These are phyloP conservation scores for Cordyceps fumosorosea DNA, from an alignment of 2,329 filamentous ascomycete genomes.

Conservation along the genomic window DNA sequence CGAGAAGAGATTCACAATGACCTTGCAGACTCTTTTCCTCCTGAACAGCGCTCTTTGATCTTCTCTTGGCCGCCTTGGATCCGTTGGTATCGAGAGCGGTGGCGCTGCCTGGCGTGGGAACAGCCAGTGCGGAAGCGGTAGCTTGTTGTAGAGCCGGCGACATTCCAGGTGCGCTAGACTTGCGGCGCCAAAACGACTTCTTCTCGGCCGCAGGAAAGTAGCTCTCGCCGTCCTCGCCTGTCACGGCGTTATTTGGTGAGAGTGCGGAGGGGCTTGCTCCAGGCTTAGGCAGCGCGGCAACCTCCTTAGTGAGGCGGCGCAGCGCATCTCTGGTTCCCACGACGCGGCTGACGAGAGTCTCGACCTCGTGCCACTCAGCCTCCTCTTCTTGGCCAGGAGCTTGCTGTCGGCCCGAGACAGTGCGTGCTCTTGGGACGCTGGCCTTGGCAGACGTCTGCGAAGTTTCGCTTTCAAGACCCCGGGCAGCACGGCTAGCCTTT, in stretches of 20 bases:
- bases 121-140: slow-evolving; percentile 33
- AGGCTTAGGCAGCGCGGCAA: slow-evolving; percentile 46
- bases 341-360: slow-evolving; percentile 77
- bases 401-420: slow-evolving; percentile 21
- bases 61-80: slow-evolving; percentile 27
- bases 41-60: slow-evolving; percentile 33
- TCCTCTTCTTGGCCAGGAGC: slow-evolving; percentile 52
- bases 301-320: slow-evolving; percentile 77
- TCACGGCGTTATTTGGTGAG: slow-evolving; percentile 34
- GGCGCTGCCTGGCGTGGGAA: slow-evolving; percentile 35
- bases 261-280: slow-evolving; percentile 27
- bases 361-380: slow-evolving; percentile 79
- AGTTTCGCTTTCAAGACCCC: slow-evolving; percentile 40
- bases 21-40: slow-evolving; percentile 67
- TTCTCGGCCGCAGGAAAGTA: slow-evolving; percentile 53
- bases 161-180: slow-evolving; percentile 53
- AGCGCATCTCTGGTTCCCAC: slow-evolving; percentile 85
- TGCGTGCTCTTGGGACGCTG: slow-evolving; percentile 15
- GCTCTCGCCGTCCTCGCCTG: slow-evolving; percentile 48
- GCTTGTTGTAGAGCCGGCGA: slow-evolving; percentile 35
- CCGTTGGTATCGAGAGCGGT: slow-evolving; percentile 26
- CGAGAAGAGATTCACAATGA: slow-evolving; percentile 75
- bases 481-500: slow-evolving; percentile 63
- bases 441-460: slow-evolving; percentile 16
- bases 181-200: slow-evolving; percentile 87